Conservation (phyloP, 306 rosid species). For the apple (Malus domestica) region DNA sequence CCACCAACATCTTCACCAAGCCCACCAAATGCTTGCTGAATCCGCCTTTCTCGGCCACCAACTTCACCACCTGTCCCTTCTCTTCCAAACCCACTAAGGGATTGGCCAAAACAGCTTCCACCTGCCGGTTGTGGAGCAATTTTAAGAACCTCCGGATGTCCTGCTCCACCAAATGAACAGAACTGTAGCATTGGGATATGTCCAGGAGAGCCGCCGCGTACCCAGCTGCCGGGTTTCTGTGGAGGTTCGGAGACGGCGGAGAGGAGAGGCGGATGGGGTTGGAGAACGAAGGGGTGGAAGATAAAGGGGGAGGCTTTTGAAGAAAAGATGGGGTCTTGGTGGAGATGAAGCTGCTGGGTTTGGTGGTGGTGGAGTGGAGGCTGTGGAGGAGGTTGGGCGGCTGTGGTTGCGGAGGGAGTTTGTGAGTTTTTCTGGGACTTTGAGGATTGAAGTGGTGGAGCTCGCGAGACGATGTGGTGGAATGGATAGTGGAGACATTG, state of each 20-base stretch:
- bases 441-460: constrained; percentile 28
- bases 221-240: constrained; percentile 52
- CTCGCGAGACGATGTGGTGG: constrained; percentile 41
- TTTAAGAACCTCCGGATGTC: constrained; percentile 49
- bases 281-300: neutral
- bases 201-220: constrained; percentile 74
- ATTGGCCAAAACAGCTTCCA: constrained; percentile 11
- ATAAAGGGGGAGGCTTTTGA: constrained; percentile 11
- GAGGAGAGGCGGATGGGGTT: constrained; percentile 14
- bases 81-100: constrained; percentile 22
- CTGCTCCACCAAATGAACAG: constrained; percentile 44
- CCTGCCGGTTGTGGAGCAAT: constrained; percentile 23
- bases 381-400: constrained; percentile 10
- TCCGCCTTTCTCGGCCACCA: constrained; percentile 28
- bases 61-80: constrained; percentile 29
- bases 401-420: neutral
- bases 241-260: constrained; percentile 19
- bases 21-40: constrained; percentile 44
- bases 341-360: constrained; percentile 16
- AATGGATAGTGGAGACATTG: constrained; percentile 30
- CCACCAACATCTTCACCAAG: constrained; percentile 54
- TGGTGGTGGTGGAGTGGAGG: constrained; percentile 28
- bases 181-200: constrained; percentile 40
- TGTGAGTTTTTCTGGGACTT: constrained; percentile 10
- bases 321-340: constrained; percentile 28